Conservation (phyloP, 164 flowering plant genomes). For the Protea cynaroides region DNA sequence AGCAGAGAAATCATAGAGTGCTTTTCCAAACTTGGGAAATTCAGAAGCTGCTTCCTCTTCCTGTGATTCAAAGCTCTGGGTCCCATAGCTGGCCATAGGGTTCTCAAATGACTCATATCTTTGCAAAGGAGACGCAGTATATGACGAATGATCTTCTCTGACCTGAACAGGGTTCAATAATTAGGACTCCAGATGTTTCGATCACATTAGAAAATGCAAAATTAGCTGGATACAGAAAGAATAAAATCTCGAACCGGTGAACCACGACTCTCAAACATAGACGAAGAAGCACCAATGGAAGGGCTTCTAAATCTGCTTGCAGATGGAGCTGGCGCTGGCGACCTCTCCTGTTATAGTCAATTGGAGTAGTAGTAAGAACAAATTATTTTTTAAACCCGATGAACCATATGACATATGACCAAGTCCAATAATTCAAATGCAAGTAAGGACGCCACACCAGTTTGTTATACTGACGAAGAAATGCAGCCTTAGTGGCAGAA, state of each 20-base stretch:
- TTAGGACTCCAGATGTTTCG: background rate
- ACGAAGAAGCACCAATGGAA: constrained; percentile 23
- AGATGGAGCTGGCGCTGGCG: constrained; percentile 27
- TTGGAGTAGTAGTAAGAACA: background rate
- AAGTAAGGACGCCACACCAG: no score
- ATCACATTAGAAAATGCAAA: background rate
- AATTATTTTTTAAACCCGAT: background rate
- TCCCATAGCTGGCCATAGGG: constrained; percentile 63
- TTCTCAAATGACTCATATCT: constrained; percentile 85
- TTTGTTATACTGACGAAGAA: no score
- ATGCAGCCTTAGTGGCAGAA: no score
- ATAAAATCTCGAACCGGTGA: constrained; percentile 62
- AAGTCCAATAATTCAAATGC: no score
- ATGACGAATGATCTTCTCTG: constrained; percentile 88
- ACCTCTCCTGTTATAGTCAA: constrained; percentile 46
- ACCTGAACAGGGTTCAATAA: constrained; percentile 41
- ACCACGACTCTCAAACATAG: constrained; percentile 41
- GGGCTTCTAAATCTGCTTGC: constrained; percentile 51
- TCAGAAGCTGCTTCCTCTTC: constrained; percentile 63
- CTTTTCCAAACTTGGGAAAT: constrained; percentile 61
- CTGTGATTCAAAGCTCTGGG: constrained; percentile 55
- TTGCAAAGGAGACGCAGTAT: constrained; percentile 50
- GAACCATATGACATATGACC: no score
- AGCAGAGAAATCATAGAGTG: constrained; percentile 96
- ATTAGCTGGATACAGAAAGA: background rate